Evolutionary conservation across 2,329 filamentous ascomycete species (phyloP), one percentile per base, ranked within the genome.

Genomic region (Helicocarpus griseus): DNA sequence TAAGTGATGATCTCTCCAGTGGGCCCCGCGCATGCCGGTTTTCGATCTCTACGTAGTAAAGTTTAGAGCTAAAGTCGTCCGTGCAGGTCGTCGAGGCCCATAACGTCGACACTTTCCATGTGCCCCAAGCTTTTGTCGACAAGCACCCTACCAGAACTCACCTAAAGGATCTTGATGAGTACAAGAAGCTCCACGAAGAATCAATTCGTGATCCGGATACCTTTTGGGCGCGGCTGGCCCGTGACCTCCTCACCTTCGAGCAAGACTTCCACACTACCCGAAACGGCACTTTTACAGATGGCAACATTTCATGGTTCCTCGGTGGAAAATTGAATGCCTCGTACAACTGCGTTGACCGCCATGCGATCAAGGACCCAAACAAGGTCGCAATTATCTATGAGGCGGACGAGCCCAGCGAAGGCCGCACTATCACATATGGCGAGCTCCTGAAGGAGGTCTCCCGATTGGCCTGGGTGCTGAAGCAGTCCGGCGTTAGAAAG

Each of bases 321-420:
- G 93, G 96, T 75, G 93, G 93, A 59, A 82, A 85, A 63, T 77
- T 98, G 65, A 98, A 98, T 65, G 93, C 93, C 57, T 93, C 87
- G 26, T 97, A 89, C 82, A 98, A 98, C 77, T 95, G 89, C 65
- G 85, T 98, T 58, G 93, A 98, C 66, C 87, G 93, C 56, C 91
- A 97, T 71, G 93, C 93, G n/a, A 81, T 94, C 73, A 89, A 90
- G 73, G 83, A 95, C 73, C 93, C 93, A 45, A 76, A 97, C 74
- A 89, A 86, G 73, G 83, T 93, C 45, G 93, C 93, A 68, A 95
- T 98, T 73, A 95, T 97, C 74, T 98, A 97, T 76, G 93, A 98
- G 76, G 91, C 90, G 55, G 93, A 98, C 64, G 93, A 98, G 73
- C 81, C 85, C 39, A 78, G 73, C 50, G 86, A 95, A 66, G 90